Evolutionary conservation across 306 rosid genomes (phyloP), one percentile per base, ranked within the genome.

Genomic region (Lupinus albus): DNA sequence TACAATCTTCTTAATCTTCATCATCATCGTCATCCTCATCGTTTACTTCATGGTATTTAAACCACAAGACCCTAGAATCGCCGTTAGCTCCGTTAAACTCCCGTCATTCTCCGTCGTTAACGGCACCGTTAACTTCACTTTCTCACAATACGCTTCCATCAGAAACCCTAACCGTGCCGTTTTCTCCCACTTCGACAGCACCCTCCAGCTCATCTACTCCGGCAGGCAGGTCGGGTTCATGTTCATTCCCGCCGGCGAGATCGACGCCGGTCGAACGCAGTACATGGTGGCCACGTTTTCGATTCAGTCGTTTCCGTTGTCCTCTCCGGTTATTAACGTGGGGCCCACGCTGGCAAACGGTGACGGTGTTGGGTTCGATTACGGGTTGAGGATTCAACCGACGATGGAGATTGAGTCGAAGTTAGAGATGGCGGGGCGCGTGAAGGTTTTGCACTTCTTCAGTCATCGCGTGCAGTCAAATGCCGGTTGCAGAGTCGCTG

Each of bases 171-270:
- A 89, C 94, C 73, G 82, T 14, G 96, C 97, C 16, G 50, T 67
- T 6, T 89, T 93, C 70, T 73, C 86, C 45, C 98, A 93, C 86
- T 93, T 75, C 86, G 97, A 93, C 72, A 86, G 94, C 68, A 78
- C 89, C 4, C 90, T 93, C 44, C 91, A 89, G 89, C 86, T 93
- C 33, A 68, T 93, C 84, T 88, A 93, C 81, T 80, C 86, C 61
- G 96, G 97, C 10, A 75, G 9, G 45, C 97, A 85, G 63, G 89
- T 93, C 47, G 98, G 98, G 1, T 93, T 93, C 91, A 83, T 93
- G 96, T 93, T 93, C 86, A 93, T 93, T 8, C 98, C 98, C 46
- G 97, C 98, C 72, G 96, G 94, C 4, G 65, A 79, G 73, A 88
- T 93, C 86, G 97, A 89, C 54, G 78, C 98, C 38, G 88, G 94